Evolutionary conservation across 1,284 basidiomycete genomes (phyloP).

Genomic region (Irpex lacteus): DNA sequence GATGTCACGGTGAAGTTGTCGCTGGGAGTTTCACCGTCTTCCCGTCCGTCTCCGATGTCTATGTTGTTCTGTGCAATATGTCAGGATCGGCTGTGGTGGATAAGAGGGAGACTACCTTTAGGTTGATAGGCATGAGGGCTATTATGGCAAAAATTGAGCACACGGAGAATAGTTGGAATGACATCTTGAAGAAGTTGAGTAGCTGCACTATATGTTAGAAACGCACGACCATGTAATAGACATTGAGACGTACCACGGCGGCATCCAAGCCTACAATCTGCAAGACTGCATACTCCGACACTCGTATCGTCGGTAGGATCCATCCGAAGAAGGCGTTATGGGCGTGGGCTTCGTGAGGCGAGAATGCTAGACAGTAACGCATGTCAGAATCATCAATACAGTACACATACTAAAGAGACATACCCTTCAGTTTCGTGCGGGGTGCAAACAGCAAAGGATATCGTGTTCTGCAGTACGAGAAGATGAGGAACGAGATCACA

Average conservation of each 20-base stretch:
- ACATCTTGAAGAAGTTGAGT: slow-evolving; percentile 93
- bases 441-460: slow-evolving; percentile 93
- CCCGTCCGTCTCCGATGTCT: slow-evolving; percentile 59
- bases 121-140: slow-evolving; percentile 89
- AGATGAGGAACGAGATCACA: slow-evolving; percentile 76
- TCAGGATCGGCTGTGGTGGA: neutral
- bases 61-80: slow-evolving; percentile 60
- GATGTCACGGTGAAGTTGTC: slow-evolving; percentile 15
- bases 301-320: slow-evolving; percentile 89
- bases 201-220: slow-evolving; percentile 48
- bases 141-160: slow-evolving; percentile 78
- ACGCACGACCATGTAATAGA: neutral
- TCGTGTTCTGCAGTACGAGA: slow-evolving; percentile 83
- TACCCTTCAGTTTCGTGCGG: slow-evolving; percentile 91
- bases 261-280: slow-evolving; percentile 97
- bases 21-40: slow-evolving; percentile 44
- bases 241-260: slow-evolving; percentile 64
- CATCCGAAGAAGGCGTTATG: slow-evolving; percentile 89
- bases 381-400: neutral
- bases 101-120: slow-evolving; percentile 54
- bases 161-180: slow-evolving; percentile 87
- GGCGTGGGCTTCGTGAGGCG: slow-evolving; percentile 84
- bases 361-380: slow-evolving; percentile 60
- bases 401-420: neutral
- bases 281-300: slow-evolving; percentile 91